Evolutionary conservation across 75 land plant species (phyloP).

Genomic region (Pinus taeda): DNA sequence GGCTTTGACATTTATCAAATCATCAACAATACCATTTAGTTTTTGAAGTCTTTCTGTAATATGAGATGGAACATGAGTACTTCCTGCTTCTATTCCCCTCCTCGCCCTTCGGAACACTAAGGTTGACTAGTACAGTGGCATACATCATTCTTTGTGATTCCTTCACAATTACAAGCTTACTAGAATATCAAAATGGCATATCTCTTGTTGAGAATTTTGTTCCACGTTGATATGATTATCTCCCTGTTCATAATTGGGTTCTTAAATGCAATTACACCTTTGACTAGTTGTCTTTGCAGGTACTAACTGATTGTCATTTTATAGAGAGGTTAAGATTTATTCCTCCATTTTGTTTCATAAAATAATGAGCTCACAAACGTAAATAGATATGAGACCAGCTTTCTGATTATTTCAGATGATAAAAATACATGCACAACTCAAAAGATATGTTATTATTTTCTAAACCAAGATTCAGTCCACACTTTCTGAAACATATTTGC

Average conservation of each 20-base stretch:
- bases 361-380: neutral
- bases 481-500: neutral
- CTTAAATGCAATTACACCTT: neutral
- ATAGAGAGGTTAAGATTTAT: neutral
- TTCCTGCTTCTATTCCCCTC: neutral
- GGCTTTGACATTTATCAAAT: neutral
- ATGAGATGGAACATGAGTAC: neutral
- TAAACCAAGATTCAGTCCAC: neutral
- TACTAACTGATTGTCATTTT: neutral
- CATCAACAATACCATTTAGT: neutral
- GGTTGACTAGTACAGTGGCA: neutral
- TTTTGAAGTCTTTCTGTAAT: neutral
- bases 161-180: no score
- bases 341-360: neutral
- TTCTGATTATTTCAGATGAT: neutral
- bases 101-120: neutral
- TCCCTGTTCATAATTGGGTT: neutral
- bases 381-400: neutral
- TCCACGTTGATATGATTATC: neutral
- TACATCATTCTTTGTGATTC: no score
- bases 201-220: no score
- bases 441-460: neutral
- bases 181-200: no score
- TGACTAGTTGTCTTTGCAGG: conserved; percentile 1
- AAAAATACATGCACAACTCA: neutral